A percentile compares a stretch with the other conserved stretches of the same genome.
phyloP scores from a whole-genome alignment of 1,284 basidiomycete species.

The Pulveroboletus sp. region DNA sequence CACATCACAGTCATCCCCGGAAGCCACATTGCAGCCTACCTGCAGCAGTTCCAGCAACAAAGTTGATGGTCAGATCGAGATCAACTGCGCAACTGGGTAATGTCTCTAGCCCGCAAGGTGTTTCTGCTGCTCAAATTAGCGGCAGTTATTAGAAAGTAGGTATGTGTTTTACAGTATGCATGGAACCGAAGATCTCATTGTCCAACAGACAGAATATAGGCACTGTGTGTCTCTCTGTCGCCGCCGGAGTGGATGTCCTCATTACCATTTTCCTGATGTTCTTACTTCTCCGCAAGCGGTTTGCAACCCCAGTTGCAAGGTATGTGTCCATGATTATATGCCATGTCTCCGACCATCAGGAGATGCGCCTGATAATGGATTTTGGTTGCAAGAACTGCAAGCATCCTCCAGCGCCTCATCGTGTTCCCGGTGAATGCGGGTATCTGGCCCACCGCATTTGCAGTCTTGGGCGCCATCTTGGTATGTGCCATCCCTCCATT shows the following conservation, averaged over 20 bases:
- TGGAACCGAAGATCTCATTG: background rate
- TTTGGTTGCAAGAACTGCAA: constrained; percentile 2
- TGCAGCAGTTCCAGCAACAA: constrained; percentile 71
- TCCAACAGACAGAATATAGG: background rate
- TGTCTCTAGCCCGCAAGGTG: background rate
- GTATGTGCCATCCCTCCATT: constrained; percentile 1
- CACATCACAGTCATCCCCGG: background rate
- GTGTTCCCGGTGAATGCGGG: constrained; percentile 16
- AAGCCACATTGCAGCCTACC: constrained; percentile 31
- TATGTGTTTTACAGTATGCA: background rate
- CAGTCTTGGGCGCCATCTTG: constrained; percentile 10
- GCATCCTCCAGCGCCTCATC: constrained; percentile 12
- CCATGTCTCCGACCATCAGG: too few relatives aligned
- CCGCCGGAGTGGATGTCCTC: background rate
- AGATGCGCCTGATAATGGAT: background rate
- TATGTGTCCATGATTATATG: background rate
- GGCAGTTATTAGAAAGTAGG: background rate
- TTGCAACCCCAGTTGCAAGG: background rate
- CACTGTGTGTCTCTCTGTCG: background rate
- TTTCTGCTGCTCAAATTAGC: background rate
- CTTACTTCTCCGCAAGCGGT: background rate
- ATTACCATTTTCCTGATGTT: background rate
- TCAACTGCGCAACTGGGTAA: constrained; percentile 17
- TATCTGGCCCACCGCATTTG: constrained; percentile 15
- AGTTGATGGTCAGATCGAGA: constrained; percentile 56